These are phyloP conservation scores for Fusarium avenaceum DNA, from an alignment of 2,329 filamentous ascomycete species.

Conservation along the genomic window DNA sequence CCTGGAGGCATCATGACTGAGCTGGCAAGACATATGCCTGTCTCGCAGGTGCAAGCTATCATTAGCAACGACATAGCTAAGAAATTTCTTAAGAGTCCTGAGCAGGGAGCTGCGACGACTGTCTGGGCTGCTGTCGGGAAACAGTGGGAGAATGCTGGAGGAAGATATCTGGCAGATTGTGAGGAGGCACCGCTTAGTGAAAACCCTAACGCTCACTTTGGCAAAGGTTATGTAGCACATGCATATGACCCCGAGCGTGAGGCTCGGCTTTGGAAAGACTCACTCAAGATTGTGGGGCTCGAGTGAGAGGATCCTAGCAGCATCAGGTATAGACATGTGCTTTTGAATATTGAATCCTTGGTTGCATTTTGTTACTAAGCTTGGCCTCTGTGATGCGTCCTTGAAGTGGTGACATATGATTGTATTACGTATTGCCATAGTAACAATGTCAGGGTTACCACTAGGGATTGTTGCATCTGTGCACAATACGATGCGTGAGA, in stretches of 20 bases:
- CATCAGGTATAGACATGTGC: no score
- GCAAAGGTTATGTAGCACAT: constrained; percentile 19
- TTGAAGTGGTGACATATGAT: neutral
- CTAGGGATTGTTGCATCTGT: no score
- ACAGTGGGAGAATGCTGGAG: constrained; percentile 38
- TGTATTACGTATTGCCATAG: neutral
- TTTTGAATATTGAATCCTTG: no score
- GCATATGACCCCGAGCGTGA: constrained; percentile 31
- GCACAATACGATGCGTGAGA: neutral
- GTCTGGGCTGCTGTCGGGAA: constrained; percentile 42
- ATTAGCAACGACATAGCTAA: neutral
- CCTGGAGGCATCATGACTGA: constrained; percentile 60
- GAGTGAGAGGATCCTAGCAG: neutral
- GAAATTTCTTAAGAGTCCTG: constrained; percentile 17
- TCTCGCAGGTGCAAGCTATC: neutral
- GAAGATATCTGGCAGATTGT: constrained; percentile 34
- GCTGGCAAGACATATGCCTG: neutral
- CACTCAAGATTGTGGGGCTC: constrained; percentile 35
- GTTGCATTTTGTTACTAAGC: neutral
- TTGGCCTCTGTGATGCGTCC: neutral
- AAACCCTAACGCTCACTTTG: neutral
- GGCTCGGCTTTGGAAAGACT: constrained; percentile 36
- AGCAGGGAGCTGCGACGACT: constrained; percentile 43
- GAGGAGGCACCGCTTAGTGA: constrained; percentile 12
- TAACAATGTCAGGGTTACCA: neutral